Conservation (phyloP, 805 yeast species). For the Debaryomyces prosopidis region DNA sequence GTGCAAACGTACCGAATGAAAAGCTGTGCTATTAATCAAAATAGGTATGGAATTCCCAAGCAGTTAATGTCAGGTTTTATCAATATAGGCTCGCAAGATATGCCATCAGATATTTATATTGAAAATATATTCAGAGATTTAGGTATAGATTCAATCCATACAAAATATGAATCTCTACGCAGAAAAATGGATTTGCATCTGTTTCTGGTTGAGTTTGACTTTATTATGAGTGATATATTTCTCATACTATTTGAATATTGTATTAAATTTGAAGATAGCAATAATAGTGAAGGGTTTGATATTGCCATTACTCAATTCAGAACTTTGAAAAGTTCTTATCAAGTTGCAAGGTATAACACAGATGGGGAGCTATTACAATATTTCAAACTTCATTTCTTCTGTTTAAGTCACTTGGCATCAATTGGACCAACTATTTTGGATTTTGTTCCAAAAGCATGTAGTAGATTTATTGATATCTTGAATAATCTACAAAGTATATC, state of each 20-base stretch:
- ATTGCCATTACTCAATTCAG: neutral
- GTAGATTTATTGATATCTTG: neutral
- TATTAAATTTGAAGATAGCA: neutral
- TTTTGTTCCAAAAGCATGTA: neutral
- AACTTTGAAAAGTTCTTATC: neutral
- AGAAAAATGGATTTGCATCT: neutral
- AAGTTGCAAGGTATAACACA: neutral
- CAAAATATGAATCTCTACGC: conserved; percentile 3
- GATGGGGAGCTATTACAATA: neutral
- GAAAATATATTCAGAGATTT: neutral
- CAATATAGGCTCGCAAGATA: neutral
- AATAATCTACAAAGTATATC: neutral
- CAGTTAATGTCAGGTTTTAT: neutral
- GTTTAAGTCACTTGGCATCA: neutral
- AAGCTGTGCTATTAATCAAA: neutral
- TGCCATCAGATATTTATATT: neutral
- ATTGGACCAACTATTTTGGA: neutral
- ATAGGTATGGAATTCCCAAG: neutral
- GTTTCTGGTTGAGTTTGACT: neutral
- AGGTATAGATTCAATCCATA: conserved; percentile 1
- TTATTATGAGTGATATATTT: neutral
- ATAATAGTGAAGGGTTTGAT: neutral
- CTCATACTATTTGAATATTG: neutral
- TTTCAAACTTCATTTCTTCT: neutral
- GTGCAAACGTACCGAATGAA: conserved; percentile 8